These are phyloP conservation scores for Salvia hispanica DNA, from an alignment of 257 asterid genomes.

Conservation along the genomic window DNA sequence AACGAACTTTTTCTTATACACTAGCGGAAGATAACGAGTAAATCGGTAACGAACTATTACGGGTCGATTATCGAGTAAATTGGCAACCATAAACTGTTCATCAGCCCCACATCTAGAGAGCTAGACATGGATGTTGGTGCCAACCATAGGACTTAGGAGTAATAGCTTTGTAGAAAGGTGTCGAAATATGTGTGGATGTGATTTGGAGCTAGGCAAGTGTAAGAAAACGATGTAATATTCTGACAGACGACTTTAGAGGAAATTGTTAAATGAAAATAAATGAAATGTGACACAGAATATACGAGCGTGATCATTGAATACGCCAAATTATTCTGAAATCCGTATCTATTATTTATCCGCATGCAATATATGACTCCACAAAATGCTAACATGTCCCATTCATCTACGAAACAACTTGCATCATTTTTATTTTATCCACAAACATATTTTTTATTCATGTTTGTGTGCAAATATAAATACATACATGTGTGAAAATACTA, in stretches of 20 bases:
- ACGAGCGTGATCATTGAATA: conserved; percentile 6
- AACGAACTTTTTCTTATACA: too few species aligned
- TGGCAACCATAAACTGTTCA: too few species aligned
- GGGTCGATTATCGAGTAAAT: too few species aligned
- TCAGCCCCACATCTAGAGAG: too few species aligned
- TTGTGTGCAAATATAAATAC: too few species aligned
- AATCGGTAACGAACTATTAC: too few species aligned
- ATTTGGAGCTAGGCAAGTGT: conserved; percentile 1
- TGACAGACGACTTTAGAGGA: conserved; percentile 4
- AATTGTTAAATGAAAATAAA: not conserved
- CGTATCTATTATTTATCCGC: conserved; percentile 4
- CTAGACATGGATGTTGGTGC: too few species aligned
- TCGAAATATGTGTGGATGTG: conserved; percentile 1
- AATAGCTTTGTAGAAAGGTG: not conserved
- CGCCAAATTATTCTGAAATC: not conserved
- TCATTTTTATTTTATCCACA: not conserved
- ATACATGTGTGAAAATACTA: too few species aligned
- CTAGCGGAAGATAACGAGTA: too few species aligned
- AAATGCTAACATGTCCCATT: conserved; percentile 12
- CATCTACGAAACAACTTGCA: not conserved
- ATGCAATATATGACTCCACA: conserved; percentile 20
- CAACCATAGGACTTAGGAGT: too few species aligned
- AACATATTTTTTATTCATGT: too few species aligned
- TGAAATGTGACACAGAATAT: not conserved
- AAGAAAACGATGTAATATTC: conserved; percentile 7